Conservation (phyloP, 2,329 filamentous ascomycete genomes). For the Apiospora arundinis region DNA sequence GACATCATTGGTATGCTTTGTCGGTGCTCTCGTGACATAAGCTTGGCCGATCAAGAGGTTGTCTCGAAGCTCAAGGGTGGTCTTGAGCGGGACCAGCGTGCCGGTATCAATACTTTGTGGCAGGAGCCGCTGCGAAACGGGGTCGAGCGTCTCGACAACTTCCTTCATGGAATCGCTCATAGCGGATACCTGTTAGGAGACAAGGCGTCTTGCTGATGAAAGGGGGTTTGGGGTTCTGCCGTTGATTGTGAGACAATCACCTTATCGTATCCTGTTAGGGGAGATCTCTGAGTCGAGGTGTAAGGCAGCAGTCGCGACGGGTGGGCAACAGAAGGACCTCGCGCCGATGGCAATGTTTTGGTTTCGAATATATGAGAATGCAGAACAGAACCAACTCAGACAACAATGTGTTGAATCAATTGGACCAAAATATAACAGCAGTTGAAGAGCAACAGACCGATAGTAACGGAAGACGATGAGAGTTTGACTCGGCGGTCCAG, state of each 20-base stretch:
- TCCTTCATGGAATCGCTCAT: conserved; percentile 46
- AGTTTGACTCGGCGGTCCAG: background rate
- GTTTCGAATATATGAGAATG: conserved; percentile 13
- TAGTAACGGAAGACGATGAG: background rate
- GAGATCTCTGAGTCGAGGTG: background rate
- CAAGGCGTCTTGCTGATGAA: conserved; percentile 34
- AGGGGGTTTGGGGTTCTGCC: conserved; percentile 25
- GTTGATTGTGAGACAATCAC: conserved; percentile 14
- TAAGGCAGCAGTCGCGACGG: background rate
- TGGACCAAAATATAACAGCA: conserved; percentile 14
- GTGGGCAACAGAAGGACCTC: conserved; percentile 19
- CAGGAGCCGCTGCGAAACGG: conserved; percentile 41
- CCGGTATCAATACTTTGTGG: conserved; percentile 39
- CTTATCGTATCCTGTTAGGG: conserved; percentile 9
- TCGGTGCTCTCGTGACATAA: conserved; percentile 75
- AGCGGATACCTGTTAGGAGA: conserved; percentile 41
- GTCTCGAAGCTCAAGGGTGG: conserved; percentile 66
- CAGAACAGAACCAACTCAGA: conserved; percentile 12
- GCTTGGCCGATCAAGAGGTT: conserved; percentile 65
- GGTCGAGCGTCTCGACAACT: conserved; percentile 46
- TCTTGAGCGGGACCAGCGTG: conserved; percentile 66
- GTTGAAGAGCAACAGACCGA: background rate
- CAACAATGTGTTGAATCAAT: conserved; percentile 2
- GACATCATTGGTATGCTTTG: conserved; percentile 73
- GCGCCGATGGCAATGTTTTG: conserved; percentile 1